Conservation (phyloP, 2,329 filamentous ascomycete species). For the Diaporthe sp. region DNA sequence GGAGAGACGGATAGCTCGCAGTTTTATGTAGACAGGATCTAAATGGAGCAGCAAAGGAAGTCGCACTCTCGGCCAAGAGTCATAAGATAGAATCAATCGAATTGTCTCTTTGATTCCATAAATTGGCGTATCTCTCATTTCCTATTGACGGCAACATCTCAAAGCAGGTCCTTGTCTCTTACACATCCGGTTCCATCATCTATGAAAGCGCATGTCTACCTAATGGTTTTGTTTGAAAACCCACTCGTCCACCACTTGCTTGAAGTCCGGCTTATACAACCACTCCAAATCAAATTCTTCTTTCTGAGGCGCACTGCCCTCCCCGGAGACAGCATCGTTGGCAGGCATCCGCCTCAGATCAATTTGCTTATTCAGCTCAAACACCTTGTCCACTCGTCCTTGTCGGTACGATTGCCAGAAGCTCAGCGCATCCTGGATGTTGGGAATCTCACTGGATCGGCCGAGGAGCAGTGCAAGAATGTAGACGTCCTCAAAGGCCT, state of each 20-base stretch:
- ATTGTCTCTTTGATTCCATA: too few relatives aligned
- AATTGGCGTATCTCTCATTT: too few relatives aligned
- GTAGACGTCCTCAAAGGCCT: slow-evolving; percentile 63
- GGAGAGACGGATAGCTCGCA: not conserved
- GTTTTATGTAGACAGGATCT: not conserved
- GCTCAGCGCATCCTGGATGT: slow-evolving; percentile 15
- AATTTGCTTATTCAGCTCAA: slow-evolving; percentile 63
- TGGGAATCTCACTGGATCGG: slow-evolving; percentile 42
- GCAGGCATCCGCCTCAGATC: slow-evolving; percentile 62
- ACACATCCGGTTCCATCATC: too few relatives aligned
- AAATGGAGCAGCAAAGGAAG: not conserved
- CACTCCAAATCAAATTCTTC: slow-evolving; percentile 53
- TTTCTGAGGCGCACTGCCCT: not conserved
- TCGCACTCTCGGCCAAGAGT: not conserved
- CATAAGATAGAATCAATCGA: not conserved
- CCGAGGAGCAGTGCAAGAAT: slow-evolving; percentile 56
- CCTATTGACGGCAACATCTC: accelerated
- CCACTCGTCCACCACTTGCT: slow-evolving; percentile 49
- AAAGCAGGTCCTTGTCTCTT: too few relatives aligned
- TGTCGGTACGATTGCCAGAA: slow-evolving; percentile 65
- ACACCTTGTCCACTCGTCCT: slow-evolving; percentile 60
- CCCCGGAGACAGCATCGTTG: slow-evolving; percentile 46
- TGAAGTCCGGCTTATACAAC: slow-evolving; percentile 58
- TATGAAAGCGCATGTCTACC: not conserved
- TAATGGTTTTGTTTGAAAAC: not conserved